Conservation (phyloP, 2,329 filamentous ascomycete species). For the Beauveria asiatica region DNA sequence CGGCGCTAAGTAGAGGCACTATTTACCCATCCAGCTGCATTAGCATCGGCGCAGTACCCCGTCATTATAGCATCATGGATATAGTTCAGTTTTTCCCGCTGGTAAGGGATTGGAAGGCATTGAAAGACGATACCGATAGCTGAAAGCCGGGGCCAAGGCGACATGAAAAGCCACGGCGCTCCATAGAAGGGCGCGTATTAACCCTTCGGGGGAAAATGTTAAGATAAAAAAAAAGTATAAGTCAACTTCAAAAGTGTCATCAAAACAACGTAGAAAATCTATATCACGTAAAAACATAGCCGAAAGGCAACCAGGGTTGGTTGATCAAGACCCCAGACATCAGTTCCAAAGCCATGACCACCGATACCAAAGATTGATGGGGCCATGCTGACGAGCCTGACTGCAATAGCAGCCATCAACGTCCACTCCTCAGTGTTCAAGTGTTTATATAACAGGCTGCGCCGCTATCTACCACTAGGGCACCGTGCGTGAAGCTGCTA, state of each 20-base stretch:
- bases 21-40: constrained; percentile 36
- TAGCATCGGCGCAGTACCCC: constrained; percentile 38
- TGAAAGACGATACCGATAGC: constrained; percentile 34
- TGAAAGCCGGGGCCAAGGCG: constrained; percentile 26
- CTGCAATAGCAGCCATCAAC: constrained; percentile 20
- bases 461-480: no score
- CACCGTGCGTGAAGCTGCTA: no score
- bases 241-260: constrained; percentile 36
- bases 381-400: constrained; percentile 22
- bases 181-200: constrained; percentile 30
- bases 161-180: constrained; percentile 27
- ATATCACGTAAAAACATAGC: constrained; percentile 29
- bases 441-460: constrained; percentile 6
- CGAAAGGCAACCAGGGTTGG: constrained; percentile 31
- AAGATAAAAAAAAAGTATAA: constrained; percentile 42
- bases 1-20: constrained; percentile 31
- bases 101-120: constrained; percentile 37
- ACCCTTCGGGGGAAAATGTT: constrained; percentile 34
- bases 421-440: constrained; percentile 29
- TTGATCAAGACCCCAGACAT: constrained; percentile 36
- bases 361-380: constrained; percentile 22
- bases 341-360: constrained; percentile 32
- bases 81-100: constrained; percentile 40
- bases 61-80: constrained; percentile 20
- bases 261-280: constrained; percentile 32